Percentiles rank a stretch among this genome's conserved stretches.
Evolutionary conservation across 208 protist genomes (phyloP).

Genomic region (Leishmania amazonensis): DNA sequence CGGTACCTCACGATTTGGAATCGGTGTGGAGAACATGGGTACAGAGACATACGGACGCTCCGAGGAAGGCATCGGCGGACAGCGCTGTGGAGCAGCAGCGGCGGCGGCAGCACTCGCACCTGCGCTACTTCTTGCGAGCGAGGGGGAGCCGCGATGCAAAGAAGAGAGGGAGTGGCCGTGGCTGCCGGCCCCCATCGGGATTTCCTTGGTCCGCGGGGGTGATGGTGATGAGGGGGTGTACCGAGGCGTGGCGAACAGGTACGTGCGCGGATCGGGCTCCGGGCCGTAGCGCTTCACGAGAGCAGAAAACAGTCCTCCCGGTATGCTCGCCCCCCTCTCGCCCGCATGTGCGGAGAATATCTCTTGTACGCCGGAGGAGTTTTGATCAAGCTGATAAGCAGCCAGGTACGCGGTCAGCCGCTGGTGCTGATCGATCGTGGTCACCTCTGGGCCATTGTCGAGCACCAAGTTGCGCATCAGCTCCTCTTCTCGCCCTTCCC

Average conservation of each 20-base stretch:
- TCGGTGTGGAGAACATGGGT: constrained; percentile 32
- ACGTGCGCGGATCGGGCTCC: constrained; percentile 76
- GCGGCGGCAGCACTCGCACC: background rate
- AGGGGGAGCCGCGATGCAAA: constrained; percentile 3
- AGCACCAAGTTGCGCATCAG: constrained; percentile 77
- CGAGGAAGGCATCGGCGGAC: constrained; percentile 19
- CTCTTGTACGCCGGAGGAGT: constrained; percentile 25
- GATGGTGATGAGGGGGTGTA: constrained; percentile 35
- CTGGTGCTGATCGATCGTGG: constrained; percentile 46
- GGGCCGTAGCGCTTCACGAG: constrained; percentile 52
- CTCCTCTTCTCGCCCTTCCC: constrained; percentile 76
- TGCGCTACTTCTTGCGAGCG: background rate
- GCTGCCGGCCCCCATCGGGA: background rate
- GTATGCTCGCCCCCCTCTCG: constrained; percentile 6
- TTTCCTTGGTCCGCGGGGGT: background rate
- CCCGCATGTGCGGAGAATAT: constrained; percentile 24
- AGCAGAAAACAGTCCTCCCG: constrained; percentile 38
- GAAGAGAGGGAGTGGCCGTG: background rate
- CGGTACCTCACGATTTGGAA: constrained; percentile 11
- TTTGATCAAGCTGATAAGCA: constrained; percentile 42
- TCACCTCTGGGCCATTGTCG: constrained; percentile 72
- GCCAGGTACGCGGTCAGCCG: constrained; percentile 66
- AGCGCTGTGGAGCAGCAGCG: constrained; percentile 13
- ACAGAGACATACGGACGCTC: constrained; percentile 30
- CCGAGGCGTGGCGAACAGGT: constrained; percentile 59